phyloP scores from a whole-genome alignment of 2,329 filamentous ascomycete genomes.

The Fusarium sp. region DNA sequence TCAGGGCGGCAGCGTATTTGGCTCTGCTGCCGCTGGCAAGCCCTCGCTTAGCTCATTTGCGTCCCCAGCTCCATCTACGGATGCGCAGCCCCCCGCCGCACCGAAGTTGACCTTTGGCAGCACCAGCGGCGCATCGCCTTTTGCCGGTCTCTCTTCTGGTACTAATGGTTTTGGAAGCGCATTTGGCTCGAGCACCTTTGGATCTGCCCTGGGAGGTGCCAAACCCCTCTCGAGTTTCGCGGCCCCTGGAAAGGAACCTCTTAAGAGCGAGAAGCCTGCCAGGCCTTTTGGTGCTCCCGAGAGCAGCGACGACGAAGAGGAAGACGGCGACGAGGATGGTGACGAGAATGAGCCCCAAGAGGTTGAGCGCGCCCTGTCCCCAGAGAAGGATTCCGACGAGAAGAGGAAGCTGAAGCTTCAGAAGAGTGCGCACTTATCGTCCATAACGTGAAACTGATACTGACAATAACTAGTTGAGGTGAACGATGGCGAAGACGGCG shows the following conservation, averaged over 20 bases:
- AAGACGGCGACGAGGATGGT: constrained; percentile 52
- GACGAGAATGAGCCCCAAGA: constrained; percentile 60
- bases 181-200: constrained; percentile 55
- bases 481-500: constrained; percentile 88
- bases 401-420: constrained; percentile 76
- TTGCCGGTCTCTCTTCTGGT: constrained; percentile 56
- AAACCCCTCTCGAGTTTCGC: constrained; percentile 76
- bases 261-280: constrained; percentile 69
- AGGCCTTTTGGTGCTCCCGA: constrained; percentile 84
- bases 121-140: constrained; percentile 57
- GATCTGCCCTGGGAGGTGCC: constrained; percentile 52
- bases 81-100: constrained; percentile 45
- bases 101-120: constrained; percentile 64
- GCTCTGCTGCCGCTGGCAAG: constrained; percentile 52
- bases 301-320: constrained; percentile 68
- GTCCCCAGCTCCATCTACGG: constrained; percentile 39
- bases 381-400: constrained; percentile 69
- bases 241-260: constrained; percentile 62
- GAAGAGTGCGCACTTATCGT: constrained; percentile 68
- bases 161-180: constrained; percentile 62
- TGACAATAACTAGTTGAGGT: constrained; percentile 66
- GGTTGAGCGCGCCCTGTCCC: constrained; percentile 57
- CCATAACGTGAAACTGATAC: constrained; percentile 6
- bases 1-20: constrained; percentile 63
- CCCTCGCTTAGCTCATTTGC: constrained; percentile 50